Evolutionary conservation across 2,329 filamentous ascomycete genomes (phyloP), one percentile per base, ranked within the genome.

Genomic region (Botrytis sinoallii): DNA sequence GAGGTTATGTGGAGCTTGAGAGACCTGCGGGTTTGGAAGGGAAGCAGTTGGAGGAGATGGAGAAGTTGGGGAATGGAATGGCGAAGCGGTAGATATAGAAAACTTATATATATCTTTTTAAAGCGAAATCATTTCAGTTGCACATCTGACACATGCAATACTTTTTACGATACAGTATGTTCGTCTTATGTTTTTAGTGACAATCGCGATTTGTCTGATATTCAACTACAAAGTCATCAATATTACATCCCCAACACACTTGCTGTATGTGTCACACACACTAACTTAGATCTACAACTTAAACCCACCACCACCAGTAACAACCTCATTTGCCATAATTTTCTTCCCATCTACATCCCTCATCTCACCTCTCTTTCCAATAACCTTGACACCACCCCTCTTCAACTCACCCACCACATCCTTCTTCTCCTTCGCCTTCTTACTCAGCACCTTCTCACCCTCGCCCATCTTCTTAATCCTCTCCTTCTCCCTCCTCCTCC

Each of bases 341-440:
- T 93, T 92, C 80, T 92, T 93, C 44, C 95, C 95, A 78, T 96
- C 90, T 48, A 97, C 88, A 83, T 97, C 92, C 29, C 91, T 91
- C 72, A 97, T 85, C 82, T 95, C 91, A 70, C 95, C 95, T 85
- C 93, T 95, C 84, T 92, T 93, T 76, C 94, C 95, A 84, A 98
- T 96, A 75, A 98, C 89, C 86, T 92, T 95, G 78, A 98, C 95
- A 75, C 93, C 93, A 70, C 93, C 94, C 87, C 92, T 93, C 85
- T 92, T 93, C 80, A 95, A 84, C 68, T 86, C 83, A 9, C 82
- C 84, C 69, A 87, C 78, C 35, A 84, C 86, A 74, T 86, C 84
- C 75, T 83, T 83, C 77, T 85, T 87, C 70, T 86, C 84, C 77
- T 88, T 85, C 42, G 85, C 87, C 82, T 90, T 91, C 83, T 88